A percentile compares a stretch with the other conserved stretches of the same genome.
Evolutionary conservation across 78 protist genomes (phyloP).

Genomic region (Dictyostelium intermedium): DNA sequence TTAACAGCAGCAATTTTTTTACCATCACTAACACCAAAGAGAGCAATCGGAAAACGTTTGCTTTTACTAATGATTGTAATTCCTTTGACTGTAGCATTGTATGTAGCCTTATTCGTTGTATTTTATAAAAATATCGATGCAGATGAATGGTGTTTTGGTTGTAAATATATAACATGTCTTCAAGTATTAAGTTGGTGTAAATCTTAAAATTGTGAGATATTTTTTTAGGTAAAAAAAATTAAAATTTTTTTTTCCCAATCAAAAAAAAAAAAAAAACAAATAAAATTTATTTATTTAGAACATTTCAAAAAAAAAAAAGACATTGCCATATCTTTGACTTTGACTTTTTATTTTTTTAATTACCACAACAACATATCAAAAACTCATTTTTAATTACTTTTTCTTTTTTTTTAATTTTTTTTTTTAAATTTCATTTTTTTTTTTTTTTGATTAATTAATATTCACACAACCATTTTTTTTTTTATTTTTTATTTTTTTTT

Average conservation of each 20-base stretch:
- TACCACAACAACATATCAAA: too few relatives aligned
- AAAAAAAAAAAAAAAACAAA: not conserved
- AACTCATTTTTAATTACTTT: not conserved
- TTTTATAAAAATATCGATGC: constrained; percentile 53
- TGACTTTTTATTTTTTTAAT: not conserved
- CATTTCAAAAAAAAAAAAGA: not conserved
- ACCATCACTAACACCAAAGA: constrained; percentile 53
- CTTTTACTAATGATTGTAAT: constrained; percentile 35
- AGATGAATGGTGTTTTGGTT: constrained; percentile 61
- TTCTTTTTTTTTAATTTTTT: not conserved
- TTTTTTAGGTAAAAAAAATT: too few relatives aligned
- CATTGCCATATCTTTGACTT: not conserved
- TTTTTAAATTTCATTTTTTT: not conserved
- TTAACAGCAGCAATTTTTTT: constrained; percentile 54
- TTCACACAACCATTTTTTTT: not conserved
- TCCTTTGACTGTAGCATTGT: constrained; percentile 41
- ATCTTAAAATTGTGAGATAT: not conserved
- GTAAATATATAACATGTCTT: constrained; percentile 71
- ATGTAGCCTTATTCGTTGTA: constrained; percentile 39
- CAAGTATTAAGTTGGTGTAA: constrained; percentile 69
- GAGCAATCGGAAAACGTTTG: constrained; percentile 50
- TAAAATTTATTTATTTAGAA: not conserved
- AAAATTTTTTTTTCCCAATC: not conserved
- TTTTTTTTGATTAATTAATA: not conserved
- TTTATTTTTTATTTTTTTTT: not conserved